phyloP scores from a whole-genome alignment of 2,329 filamentous ascomycete genomes.

The Arthrobotrys pseudoclavata region DNA sequence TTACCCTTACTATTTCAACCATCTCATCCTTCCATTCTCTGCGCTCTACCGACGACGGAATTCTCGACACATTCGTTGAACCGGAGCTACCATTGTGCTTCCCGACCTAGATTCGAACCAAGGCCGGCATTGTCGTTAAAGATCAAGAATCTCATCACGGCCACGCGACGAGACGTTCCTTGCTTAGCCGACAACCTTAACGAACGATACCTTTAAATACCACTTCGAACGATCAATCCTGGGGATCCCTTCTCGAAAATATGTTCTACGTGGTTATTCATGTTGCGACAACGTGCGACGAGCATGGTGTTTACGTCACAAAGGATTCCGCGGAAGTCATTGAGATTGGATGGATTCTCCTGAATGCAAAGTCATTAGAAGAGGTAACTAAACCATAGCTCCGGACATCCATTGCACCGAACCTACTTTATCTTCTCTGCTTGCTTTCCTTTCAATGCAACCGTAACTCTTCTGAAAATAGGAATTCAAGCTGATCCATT shows the following conservation, averaged over 20 bases:
- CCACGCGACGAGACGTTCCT: slow-evolving; percentile 61
- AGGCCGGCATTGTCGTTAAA: slow-evolving; percentile 29
- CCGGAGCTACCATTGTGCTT: slow-evolving; percentile 25
- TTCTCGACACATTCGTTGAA: slow-evolving; percentile 51
- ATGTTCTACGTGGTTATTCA: slow-evolving; percentile 98
- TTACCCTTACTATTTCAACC: slow-evolving; percentile 36
- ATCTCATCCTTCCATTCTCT: slow-evolving; percentile 29
- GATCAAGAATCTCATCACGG: slow-evolving; percentile 37
- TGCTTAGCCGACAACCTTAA: slow-evolving; percentile 66
- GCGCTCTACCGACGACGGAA: slow-evolving; percentile 43
- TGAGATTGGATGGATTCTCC: slow-evolving; percentile 96
- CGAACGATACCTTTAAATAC: slow-evolving; percentile 31
- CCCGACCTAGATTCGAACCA: slow-evolving; percentile 30
- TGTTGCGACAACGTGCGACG: slow-evolving; percentile 97
- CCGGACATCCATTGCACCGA: slow-evolving; percentile 40
- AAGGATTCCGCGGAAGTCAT: slow-evolving; percentile 99
- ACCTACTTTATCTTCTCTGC: slow-evolving; percentile 2
- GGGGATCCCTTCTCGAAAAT: slow-evolving; percentile 69
- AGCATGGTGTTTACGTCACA: slow-evolving; percentile 98
- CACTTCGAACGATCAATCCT: slow-evolving; percentile 67
- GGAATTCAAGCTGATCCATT: slow-evolving; percentile 60
- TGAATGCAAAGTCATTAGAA: slow-evolving; percentile 90
- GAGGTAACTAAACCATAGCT: slow-evolving; percentile 77
- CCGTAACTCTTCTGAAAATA: slow-evolving; percentile 55
- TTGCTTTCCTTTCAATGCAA: slow-evolving; percentile 13